Conservation (phyloP, 2,329 filamentous ascomycete genomes). For the Ceratocystiopsis minuta region DNA sequence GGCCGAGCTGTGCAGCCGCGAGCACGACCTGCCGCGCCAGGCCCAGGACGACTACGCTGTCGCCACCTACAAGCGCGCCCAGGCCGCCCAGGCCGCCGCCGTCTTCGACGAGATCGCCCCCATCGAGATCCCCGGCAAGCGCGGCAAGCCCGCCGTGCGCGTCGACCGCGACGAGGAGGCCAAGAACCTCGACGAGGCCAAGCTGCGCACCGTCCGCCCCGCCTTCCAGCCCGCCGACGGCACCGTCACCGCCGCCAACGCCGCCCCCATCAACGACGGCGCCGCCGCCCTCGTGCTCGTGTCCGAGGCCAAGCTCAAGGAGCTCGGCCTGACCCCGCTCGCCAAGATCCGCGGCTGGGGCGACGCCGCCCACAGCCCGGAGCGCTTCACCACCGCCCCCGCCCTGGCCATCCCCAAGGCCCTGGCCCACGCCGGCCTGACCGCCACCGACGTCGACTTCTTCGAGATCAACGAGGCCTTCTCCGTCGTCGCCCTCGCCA, state of each 20-base stretch:
- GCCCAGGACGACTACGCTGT: slow-evolving; percentile 94
- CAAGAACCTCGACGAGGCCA: slow-evolving; percentile 78
- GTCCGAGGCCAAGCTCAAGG: slow-evolving; percentile 84
- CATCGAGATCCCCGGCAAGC: slow-evolving; percentile 69
- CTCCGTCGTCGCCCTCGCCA: slow-evolving; percentile 87
- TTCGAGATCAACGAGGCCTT: slow-evolving; percentile 99
- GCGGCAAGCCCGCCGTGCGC: slow-evolving; percentile 70
- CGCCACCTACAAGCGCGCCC: slow-evolving; percentile 82
- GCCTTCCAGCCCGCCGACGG: slow-evolving; percentile 65
- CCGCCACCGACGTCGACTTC: slow-evolving; percentile 61
- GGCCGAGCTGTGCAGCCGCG: slow-evolving; percentile 77
- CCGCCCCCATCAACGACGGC: slow-evolving; percentile 88
- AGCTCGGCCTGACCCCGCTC: slow-evolving; percentile 76
- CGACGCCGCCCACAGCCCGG: slow-evolving; percentile 77
- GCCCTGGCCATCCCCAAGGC: slow-evolving; percentile 93
- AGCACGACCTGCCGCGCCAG: slow-evolving; percentile 66
- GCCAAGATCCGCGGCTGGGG: slow-evolving; percentile 97
- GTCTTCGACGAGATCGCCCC: slow-evolving; percentile 82
- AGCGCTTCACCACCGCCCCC: slow-evolving; percentile 90
- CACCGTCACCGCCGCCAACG: slow-evolving; percentile 90
- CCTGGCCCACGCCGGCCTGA: slow-evolving; percentile 78
- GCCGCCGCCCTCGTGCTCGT: slow-evolving; percentile 84
- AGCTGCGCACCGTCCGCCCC: slow-evolving; percentile 70
- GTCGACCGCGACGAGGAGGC: slow-evolving; percentile 86
- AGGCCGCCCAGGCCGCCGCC: slow-evolving; percentile 65